Evolutionary conservation across 345 rosid genomes (phyloP), one percentile per base, ranked within the genome.

Genomic region (Kandelia obovata): DNA sequence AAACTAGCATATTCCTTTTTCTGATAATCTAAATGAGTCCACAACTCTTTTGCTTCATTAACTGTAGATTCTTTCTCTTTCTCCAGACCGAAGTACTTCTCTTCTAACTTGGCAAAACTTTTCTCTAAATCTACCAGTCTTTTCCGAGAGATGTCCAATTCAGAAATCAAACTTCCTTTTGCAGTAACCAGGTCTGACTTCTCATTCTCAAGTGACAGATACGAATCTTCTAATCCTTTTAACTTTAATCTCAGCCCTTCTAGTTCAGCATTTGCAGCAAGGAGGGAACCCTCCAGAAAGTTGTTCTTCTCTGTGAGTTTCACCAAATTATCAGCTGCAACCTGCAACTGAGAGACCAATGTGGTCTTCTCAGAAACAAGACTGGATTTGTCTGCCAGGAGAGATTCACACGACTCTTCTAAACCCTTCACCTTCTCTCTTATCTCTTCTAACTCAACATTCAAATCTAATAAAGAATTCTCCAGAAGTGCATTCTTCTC

Each of bases 391-490:
- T 89, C 96, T 70, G 58, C 78, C 60, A 80, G 27, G 28, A 92
- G 90, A 69, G 79, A 82, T 66, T 80, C 81, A 69, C 87, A 83
- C 62, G 83, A 81, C 71, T 86, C 90, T 84, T 96, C 97, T 75
- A 92, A 73, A 46, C 74, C 72, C 73, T 82, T 83, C 75, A 89
- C 81, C 80, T 81, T 89, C 71, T 77, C 87, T 69, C 92, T 84
- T 67, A 84, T 82, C 67, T 84, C 87, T 77, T 87, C 90, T 68
- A 96, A 79, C 85, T 96, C 97, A 21, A 81, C 87, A 71, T 88
- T 92, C 89, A 96, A 75, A 82, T 89, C 96, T 58, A 94, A 83
- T 63, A 96, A 83, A 56, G 96, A 96, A 64, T 90, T 92, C 86
- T 92, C 99, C 58, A 92, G 77, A 71, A 88, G 75, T 74, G 80